Base-by-base conservation (phyloP, 208 protist genomes). In the Crithidia thermophila region DNA sequence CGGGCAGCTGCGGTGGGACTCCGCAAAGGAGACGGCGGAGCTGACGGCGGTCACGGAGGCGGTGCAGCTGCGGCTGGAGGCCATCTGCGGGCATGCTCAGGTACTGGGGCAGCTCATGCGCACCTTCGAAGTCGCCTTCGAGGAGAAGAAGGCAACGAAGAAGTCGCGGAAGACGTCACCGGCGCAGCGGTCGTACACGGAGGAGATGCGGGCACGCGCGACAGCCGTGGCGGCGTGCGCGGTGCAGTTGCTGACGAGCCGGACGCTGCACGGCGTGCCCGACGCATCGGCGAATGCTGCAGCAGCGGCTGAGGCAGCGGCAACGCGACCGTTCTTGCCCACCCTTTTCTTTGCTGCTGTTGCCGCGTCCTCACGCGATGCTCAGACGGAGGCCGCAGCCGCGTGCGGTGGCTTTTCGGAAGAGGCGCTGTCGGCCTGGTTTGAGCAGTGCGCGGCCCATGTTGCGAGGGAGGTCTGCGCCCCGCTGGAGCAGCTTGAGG, bases 401-500 rank as follows among this genome's bases (percentile, higher is more conserved):
- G n/a, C n/a, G n/a, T n/a, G n/a, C n/a, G n/a, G n/a, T n/a, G n/a
- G n/a, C n/a, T n/a, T n/a, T n/a, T n/a, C n/a, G n/a, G n/a, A n/a
- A n/a, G n/a, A n/a, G n/a, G n/a, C n/a, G 34, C 23, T 53, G 23
- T 34, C 25, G n/a, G 28, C 13, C 33, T 57, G 68, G 69, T 50
- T 75, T 31, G 33, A 9, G 16, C 8, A 30, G 11, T 65, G 43
- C 46, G 61, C 53, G 18, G 27, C 28, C 16, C 28, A 52, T 28
- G 45, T 69, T 18, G 7, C 62, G 7, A n/a, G 40, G 31, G 34
- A 49, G 37, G 61, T 69, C 36, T 69, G 69, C 57, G 37, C 28
- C 27, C 69, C 69, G 3, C 30, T 75, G 42, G 69, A 69, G 55
- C 53, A 52, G 45, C 62, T 75, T 4, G 69, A 75, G 37, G 14